These are phyloP conservation scores for Lichtheimia ramosa DNA, from an alignment of 371 early-diverging fungal species.

Conservation along the genomic window DNA sequence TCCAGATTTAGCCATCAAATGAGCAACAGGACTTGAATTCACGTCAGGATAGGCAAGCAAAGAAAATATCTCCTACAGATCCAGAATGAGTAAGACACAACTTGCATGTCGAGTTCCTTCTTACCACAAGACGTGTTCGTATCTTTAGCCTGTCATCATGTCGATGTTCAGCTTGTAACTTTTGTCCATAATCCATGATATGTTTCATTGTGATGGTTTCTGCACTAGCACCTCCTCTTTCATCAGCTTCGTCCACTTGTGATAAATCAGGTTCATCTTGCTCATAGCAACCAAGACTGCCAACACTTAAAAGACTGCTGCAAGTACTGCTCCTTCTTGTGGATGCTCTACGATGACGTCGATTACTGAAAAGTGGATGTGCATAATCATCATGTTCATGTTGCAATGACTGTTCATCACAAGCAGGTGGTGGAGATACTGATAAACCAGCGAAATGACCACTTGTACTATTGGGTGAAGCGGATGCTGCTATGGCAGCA, in stretches of 20 bases:
- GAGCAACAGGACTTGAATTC: slow-evolving; percentile 50
- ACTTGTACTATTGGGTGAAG: slow-evolving; percentile 17
- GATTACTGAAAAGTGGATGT: not conserved
- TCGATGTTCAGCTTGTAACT: slow-evolving; percentile 71
- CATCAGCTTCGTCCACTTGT: slow-evolving; percentile 17
- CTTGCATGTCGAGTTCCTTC: not conserved
- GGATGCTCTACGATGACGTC: slow-evolving; percentile 14
- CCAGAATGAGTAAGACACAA: not conserved
- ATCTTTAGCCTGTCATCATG: slow-evolving; percentile 40
- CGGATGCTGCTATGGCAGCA: slow-evolving; percentile 38
- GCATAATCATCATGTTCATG: slow-evolving; percentile 9
- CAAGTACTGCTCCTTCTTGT: slow-evolving; percentile 15
- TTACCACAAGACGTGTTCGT: slow-evolving; percentile 29
- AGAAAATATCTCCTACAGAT: slow-evolving; percentile 62
- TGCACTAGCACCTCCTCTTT: slow-evolving; percentile 15
- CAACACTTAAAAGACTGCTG: slow-evolving; percentile 8
- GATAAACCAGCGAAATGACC: slow-evolving; percentile 4
- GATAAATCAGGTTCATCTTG: slow-evolving; percentile 7
- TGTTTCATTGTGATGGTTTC: slow-evolving; percentile 22
- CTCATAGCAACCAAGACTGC: slow-evolving; percentile 1
- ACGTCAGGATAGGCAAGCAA: slow-evolving; percentile 78
- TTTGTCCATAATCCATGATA: slow-evolving; percentile 76
- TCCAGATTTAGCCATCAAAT: slow-evolving; percentile 50
- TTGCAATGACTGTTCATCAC: not conserved
- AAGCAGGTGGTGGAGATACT: slow-evolving; percentile 9